Evolutionary conservation across 2,329 filamentous ascomycete genomes (phyloP).

Genomic region (Hirsutella thompsonii): DNA sequence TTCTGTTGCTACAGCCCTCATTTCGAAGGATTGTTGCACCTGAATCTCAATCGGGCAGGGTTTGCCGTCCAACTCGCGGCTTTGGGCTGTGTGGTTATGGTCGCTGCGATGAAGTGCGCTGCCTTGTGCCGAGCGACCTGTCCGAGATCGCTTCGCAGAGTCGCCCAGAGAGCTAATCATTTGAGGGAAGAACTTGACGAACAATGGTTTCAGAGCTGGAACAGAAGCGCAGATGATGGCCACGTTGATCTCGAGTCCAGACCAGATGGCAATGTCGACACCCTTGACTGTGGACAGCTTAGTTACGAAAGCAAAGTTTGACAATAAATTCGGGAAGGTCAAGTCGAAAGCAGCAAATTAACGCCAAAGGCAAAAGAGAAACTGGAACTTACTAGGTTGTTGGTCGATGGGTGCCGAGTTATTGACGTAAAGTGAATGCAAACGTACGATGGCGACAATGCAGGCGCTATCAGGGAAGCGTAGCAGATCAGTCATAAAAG

Average conservation of each 20-base stretch:
- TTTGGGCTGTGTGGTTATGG: constrained; percentile 1
- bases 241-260: constrained; percentile 19
- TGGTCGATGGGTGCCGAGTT: neutral
- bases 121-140: neutral
- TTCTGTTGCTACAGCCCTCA: constrained; percentile 4
- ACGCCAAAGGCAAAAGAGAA: too few species aligned
- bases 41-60: constrained; percentile 2
- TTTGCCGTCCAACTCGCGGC: neutral
- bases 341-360: too few species aligned
- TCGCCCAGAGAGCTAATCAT: constrained; percentile 5
- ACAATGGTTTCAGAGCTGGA: constrained; percentile 18
- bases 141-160: constrained; percentile 4
- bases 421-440: constrained; percentile 8
- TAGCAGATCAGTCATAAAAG: neutral
- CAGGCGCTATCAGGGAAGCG: constrained; percentile 6
- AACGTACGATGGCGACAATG: constrained; percentile 11
- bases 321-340: too few species aligned
- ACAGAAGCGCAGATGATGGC: constrained; percentile 21
- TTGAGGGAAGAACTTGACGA: constrained; percentile 12
- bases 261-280: constrained; percentile 15
- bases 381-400: neutral
- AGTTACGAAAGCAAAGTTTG: too few species aligned
- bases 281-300: constrained; percentile 4
- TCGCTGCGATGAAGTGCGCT: constrained; percentile 2
- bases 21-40: constrained; percentile 8